Percentiles rank a stretch among this genome's conserved stretches.
phyloP scores from a whole-genome alignment of 225 moss, liverwort and hornwort genomes.

The Marchantia polymorpha region DNA sequence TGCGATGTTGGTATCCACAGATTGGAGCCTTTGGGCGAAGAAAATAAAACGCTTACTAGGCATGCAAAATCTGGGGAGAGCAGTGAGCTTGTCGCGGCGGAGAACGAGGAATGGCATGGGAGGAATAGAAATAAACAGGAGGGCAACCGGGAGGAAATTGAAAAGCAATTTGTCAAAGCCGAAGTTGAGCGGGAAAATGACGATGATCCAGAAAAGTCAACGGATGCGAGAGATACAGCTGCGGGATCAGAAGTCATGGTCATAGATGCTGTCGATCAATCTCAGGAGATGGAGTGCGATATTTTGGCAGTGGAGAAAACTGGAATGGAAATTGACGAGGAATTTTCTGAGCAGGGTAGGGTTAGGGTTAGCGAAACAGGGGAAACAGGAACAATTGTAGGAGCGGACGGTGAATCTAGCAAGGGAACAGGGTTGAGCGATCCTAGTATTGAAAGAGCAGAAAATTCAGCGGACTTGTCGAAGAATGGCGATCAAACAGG shows the following conservation, averaged over 20 bases:
- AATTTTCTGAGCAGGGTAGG: constrained; percentile 27
- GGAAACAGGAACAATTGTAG: constrained; percentile 17
- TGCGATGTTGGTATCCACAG: constrained; percentile 33
- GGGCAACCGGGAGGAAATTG: constrained; percentile 25
- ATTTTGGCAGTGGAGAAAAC: constrained; percentile 27
- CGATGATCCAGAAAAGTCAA: constrained; percentile 39
- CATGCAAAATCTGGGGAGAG: constrained; percentile 43
- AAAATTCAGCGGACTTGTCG: constrained; percentile 26
- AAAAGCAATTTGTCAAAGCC: constrained; percentile 11
- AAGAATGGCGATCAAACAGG: constrained; percentile 45
- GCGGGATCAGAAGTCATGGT: constrained; percentile 42
- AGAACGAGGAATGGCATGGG: constrained; percentile 51
- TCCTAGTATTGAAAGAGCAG: constrained; percentile 30
- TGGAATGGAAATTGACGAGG: constrained; percentile 18
- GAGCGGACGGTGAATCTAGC: constrained; percentile 34
- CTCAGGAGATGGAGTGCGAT: constrained; percentile 62
- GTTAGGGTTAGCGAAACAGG: constrained; percentile 41
- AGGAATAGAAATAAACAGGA: constrained; percentile 81
- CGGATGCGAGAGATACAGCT: constrained; percentile 38
- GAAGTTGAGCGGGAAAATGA: constrained; percentile 10
- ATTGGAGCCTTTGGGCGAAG: constrained; percentile 43
- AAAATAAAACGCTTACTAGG: constrained; percentile 24
- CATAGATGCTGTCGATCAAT: constrained; percentile 44
- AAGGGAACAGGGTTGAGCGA: constrained; percentile 30
- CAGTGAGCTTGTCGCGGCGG: constrained; percentile 36